These are phyloP conservation scores for Fagus sylvatica DNA, from an alignment of 306 rosid species.

Conservation along the genomic window DNA sequence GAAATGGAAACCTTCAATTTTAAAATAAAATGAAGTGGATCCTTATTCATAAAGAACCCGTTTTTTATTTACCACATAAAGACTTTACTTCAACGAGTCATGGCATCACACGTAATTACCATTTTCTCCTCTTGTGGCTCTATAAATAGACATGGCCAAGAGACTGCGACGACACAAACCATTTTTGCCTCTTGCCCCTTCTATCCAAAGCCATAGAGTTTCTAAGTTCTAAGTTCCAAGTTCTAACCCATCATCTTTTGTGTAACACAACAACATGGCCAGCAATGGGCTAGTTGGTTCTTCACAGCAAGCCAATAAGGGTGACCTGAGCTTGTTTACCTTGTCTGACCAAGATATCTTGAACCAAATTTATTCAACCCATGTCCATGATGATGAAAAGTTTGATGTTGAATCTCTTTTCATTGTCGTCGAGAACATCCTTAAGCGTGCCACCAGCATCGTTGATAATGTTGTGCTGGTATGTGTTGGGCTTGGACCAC, in stretches of 20 bases:
- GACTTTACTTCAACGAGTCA: neutral
- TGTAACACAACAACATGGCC: neutral
- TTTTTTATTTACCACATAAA: too few relatives aligned
- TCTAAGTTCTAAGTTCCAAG: too few relatives aligned
- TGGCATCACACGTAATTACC: neutral
- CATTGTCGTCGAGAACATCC: slow-evolving; percentile 34
- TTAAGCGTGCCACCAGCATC: slow-evolving; percentile 24
- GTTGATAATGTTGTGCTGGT: slow-evolving; percentile 27
- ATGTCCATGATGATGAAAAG: slow-evolving; percentile 39
- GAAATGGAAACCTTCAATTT: too few relatives aligned
- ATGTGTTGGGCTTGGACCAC: neutral
- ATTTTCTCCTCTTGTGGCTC: neutral
- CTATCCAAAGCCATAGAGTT: neutral
- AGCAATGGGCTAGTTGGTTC: neutral
- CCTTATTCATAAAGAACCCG: too few relatives aligned
- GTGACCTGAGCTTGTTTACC: neutral
- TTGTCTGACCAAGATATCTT: neutral
- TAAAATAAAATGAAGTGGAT: too few relatives aligned
- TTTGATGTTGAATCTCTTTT: slow-evolving; percentile 44
- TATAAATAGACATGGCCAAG: neutral
- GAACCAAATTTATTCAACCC: neutral
- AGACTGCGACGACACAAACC: neutral
- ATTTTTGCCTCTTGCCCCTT: neutral
- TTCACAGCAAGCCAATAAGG: neutral
- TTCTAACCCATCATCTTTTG: neutral